These are phyloP conservation scores for Xylogone sp. DNA, from an alignment of 2,329 filamentous ascomycete species.

Conservation along the genomic window DNA sequence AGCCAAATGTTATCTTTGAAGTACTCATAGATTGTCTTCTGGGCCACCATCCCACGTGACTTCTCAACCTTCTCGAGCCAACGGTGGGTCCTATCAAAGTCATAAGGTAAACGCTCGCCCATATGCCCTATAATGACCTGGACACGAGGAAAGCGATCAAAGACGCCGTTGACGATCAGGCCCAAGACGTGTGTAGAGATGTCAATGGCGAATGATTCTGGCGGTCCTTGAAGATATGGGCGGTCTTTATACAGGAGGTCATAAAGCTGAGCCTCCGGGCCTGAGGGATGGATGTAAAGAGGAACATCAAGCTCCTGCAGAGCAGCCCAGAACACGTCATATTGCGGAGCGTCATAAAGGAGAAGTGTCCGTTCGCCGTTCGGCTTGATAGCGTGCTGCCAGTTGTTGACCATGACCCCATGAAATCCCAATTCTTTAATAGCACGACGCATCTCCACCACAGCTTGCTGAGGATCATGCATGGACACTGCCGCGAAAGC, in stretches of 20 bases:
- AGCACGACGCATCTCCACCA: slow-evolving; percentile 30
- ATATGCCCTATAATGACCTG: slow-evolving; percentile 50
- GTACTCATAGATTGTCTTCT: slow-evolving; percentile 55
- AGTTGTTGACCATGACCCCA: slow-evolving; percentile 41
- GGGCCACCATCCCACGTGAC: slow-evolving; percentile 31
- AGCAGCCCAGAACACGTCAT: slow-evolving; percentile 35
- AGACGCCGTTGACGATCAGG: slow-evolving; percentile 47
- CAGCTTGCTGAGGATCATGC: slow-evolving; percentile 30
- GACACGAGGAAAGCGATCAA: slow-evolving; percentile 47
- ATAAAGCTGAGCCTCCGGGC: too few species aligned
- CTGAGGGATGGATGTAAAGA: slow-evolving; percentile 35
- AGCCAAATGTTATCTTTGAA: slow-evolving; percentile 45
- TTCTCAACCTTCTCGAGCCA: slow-evolving; percentile 15
- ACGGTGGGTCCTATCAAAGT: slow-evolving; percentile 41
- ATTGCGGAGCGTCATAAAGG: slow-evolving; percentile 34
- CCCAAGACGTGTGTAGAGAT: slow-evolving; percentile 41
- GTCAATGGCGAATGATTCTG: slow-evolving; percentile 27
- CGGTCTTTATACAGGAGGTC: slow-evolving; percentile 10
- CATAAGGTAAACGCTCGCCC: slow-evolving; percentile 48
- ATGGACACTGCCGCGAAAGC: slow-evolving; percentile 39
- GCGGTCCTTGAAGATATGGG: slow-evolving; percentile 22
- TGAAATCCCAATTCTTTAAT: slow-evolving; percentile 40
- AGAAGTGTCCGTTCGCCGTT: too few species aligned
- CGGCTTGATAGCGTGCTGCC: slow-evolving; percentile 28
- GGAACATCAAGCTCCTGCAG: slow-evolving; percentile 35